phyloP scores from a whole-genome alignment of 2,329 filamentous ascomycete genomes.

The Hymenoscyphus occultus region DNA sequence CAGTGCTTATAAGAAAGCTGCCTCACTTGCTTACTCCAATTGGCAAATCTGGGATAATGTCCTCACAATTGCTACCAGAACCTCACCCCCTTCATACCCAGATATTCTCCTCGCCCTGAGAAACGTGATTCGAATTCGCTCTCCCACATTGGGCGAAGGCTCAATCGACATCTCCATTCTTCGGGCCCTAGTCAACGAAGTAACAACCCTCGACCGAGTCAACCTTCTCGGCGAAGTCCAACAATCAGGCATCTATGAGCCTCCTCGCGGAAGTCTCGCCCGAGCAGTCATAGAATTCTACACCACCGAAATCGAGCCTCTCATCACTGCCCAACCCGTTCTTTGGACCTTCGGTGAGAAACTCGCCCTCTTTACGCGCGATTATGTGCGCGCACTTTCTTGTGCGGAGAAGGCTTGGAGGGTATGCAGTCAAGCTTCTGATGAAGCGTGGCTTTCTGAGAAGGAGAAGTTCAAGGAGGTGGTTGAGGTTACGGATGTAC shows the following conservation, averaged over 20 bases:
- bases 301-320: slow-evolving; percentile 70
- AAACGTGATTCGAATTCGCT: slow-evolving; percentile 72
- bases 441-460: slow-evolving; percentile 37
- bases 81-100: slow-evolving; percentile 68
- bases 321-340: slow-evolving; percentile 76
- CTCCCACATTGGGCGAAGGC: slow-evolving; percentile 64
- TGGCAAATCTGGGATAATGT: slow-evolving; percentile 97
- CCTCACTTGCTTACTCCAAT: slow-evolving; percentile 77
- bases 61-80: slow-evolving; percentile 77
- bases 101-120: slow-evolving; percentile 75
- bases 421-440: slow-evolving; percentile 50
- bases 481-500: slow-evolving; percentile 66
- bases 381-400: slow-evolving; percentile 70
- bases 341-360: slow-evolving; percentile 75
- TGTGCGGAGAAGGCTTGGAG: slow-evolving; percentile 91
- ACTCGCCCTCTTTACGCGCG: slow-evolving; percentile 69
- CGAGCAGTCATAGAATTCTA: slow-evolving; percentile 68
- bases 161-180: slow-evolving; percentile 75
- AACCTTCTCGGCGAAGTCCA: slow-evolving; percentile 15
- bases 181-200: slow-evolving; percentile 67
- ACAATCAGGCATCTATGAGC: slow-evolving; percentile 38
- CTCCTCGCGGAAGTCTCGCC: slow-evolving; percentile 57
- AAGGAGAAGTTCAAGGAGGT: slow-evolving; percentile 57
- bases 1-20: slow-evolving; percentile 81
- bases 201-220: slow-evolving; percentile 48